Base-by-base conservation (phyloP, 192 early-diverging fungal species). In the Obelidium mucronatum region DNA sequence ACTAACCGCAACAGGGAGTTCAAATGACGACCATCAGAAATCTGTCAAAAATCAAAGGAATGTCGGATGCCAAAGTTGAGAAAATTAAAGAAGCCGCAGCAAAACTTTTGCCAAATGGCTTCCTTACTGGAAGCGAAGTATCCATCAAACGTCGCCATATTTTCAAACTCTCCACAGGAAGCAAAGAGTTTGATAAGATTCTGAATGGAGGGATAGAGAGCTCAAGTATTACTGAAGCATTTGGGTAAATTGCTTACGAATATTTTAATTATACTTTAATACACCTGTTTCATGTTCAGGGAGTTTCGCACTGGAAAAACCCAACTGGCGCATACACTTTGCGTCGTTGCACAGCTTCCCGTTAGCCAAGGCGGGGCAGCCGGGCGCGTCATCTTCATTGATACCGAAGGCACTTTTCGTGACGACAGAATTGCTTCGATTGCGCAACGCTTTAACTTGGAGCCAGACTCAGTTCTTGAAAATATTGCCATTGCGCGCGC, bases 281-380 rank as follows among this genome's bases (percentile, higher is more conserved):
- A n/a, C n/a, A 54, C 13, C n/a, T n/a, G n/a, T n/a, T n/a, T n/a
- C n/a, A n/a, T n/a, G n/a, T n/a, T n/a, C 15, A 74, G 72, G 15
- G 93, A 94, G 77, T 95, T 93, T 77, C 80, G 94, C 34, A 95
- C 94, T 5, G 94, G 94, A 1, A 95, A 95, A 70, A 95, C 93
- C 1, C 93, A 95, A 78, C 77, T 95, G 1, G 86, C 83, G 13
- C 94, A 94, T 67, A 95, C 94, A 0, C 77, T 95, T 13, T 93
- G 92, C 75, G 93, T 94, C 4, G 83, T 83, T 1, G 89, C 85
- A 28, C 94, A 95, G 60, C 84, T 95, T n/a, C 91, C 93, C 1
- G 24, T 73, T 2, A 58, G 67, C 3, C 87, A 91, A 84, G 94
- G 94, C 26, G 94, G 94, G 42, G 91, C 87, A 22, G 89, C 90